Evolutionary conservation across 1,284 basidiomycete species (phyloP).

Genomic region (Tylopilus sp.): DNA sequence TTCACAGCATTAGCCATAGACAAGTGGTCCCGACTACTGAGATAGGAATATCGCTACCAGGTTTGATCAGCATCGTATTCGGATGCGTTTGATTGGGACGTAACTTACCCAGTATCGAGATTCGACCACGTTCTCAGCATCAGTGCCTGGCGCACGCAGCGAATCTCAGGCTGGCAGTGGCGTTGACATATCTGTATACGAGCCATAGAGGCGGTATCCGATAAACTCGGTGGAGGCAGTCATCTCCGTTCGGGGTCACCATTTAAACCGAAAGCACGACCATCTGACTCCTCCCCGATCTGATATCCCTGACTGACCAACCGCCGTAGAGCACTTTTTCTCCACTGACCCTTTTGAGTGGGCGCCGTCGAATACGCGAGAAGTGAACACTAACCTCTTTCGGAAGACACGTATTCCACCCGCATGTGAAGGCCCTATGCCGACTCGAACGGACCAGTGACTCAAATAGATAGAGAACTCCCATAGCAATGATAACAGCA

Average conservation of each 20-base stretch:
- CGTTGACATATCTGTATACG: not conserved
- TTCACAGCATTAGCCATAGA: not conserved
- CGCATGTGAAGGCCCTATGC: not conserved
- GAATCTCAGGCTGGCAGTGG: not conserved
- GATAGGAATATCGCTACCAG: conserved; percentile 1
- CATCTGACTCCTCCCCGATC: not conserved
- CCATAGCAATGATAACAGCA: not conserved
- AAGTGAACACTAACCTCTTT: not conserved
- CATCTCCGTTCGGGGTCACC: conserved; percentile 7
- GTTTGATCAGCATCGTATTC: not conserved
- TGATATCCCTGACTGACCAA: not conserved
- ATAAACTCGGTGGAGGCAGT: not conserved
- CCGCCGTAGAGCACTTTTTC: not conserved
- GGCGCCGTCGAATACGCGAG: not conserved
- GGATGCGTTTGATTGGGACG: not conserved
- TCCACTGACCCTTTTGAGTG: not conserved
- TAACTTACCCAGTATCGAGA: not conserved
- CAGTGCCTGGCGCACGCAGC: not conserved
- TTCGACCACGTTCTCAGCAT: not conserved
- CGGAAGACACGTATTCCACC: not conserved
- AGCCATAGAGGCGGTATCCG: not conserved
- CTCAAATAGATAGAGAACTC: not conserved
- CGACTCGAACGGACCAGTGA: not conserved
- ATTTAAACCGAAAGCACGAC: not conserved
- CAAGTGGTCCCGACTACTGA: not conserved